phyloP scores from a whole-genome alignment of 2,329 filamentous ascomycete species.

The Myriangium duriaei region DNA sequence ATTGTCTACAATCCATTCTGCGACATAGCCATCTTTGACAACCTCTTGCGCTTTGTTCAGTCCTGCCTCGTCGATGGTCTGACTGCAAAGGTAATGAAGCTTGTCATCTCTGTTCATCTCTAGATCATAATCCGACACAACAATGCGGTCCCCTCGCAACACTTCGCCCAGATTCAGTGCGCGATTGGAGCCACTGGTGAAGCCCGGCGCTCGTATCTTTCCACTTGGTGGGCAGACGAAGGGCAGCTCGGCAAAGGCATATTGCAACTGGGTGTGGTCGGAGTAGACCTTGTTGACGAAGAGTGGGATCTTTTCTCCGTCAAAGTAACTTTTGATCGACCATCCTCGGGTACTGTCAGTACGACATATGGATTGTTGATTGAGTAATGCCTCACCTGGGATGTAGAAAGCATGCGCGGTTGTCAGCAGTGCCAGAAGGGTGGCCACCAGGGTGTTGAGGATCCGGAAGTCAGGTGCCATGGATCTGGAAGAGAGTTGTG shows the following conservation, averaged over 20 bases:
- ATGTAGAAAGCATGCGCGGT: conserved; percentile 65
- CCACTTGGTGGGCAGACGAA: conserved; percentile 76
- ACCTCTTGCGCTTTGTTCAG: conserved; percentile 57
- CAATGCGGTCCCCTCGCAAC: conserved; percentile 73
- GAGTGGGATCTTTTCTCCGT: conserved; percentile 67
- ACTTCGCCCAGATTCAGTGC: conserved; percentile 79
- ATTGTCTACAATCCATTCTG: conserved; percentile 89
- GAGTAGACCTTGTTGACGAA: conserved; percentile 88
- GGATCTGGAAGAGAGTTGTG: too few relatives aligned
- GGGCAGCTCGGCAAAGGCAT: conserved; percentile 78
- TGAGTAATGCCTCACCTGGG: conserved; percentile 48
- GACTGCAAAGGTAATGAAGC: conserved; percentile 60
- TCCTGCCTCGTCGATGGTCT: conserved; percentile 50
- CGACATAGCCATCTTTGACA: conserved; percentile 69
- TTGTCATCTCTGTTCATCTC: conserved; percentile 63
- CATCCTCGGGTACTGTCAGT: conserved; percentile 44
- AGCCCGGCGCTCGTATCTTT: conserved; percentile 49
- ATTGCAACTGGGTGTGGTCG: conserved; percentile 79
- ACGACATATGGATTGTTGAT: conserved; percentile 10
- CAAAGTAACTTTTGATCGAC: conserved; percentile 68
- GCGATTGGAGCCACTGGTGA: conserved; percentile 65
- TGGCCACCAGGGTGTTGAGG: conserved; percentile 33
- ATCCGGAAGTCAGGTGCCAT: conserved; percentile 29
- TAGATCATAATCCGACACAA: conserved; percentile 71
- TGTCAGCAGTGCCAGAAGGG: conserved; percentile 36